Conservation (phyloP, 176 grass and related monocot species). For the Bromus sterilis region DNA sequence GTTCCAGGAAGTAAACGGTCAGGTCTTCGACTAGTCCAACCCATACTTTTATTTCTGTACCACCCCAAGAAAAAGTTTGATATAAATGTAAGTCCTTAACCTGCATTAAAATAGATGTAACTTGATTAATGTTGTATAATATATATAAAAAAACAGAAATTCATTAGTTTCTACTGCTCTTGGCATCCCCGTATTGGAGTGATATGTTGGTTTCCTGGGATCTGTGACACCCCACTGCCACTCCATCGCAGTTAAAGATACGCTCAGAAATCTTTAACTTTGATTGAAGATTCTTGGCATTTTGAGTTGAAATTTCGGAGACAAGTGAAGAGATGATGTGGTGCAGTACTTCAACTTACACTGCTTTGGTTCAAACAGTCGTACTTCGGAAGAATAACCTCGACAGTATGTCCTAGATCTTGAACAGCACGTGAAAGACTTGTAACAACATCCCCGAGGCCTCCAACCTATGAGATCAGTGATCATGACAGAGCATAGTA, state of each 20-base stretch:
- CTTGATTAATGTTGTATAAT: background rate
- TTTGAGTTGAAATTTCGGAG: background rate
- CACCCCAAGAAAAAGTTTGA: slow-evolving; percentile 48
- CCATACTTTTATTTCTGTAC: slow-evolving; percentile 87
- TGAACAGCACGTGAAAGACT: slow-evolving; percentile 95
- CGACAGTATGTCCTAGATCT: slow-evolving; percentile 85
- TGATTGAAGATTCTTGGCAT: background rate
- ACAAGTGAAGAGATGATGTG: background rate
- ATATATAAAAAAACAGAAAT: background rate
- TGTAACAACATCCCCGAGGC: slow-evolving; percentile 91
- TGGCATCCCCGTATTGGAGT: background rate
- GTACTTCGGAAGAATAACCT: slow-evolving; percentile 90
- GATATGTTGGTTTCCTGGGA: background rate
- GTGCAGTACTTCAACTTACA: slow-evolving; percentile 51
- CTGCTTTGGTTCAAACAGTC: slow-evolving; percentile 65
- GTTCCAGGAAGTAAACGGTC: slow-evolving; percentile 88
- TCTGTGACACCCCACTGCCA: background rate
- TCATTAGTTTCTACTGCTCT: background rate
- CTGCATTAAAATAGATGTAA: slow-evolving; percentile 36
- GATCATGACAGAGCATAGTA: background rate
- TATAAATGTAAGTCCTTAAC: slow-evolving; percentile 57
- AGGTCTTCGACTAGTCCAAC: slow-evolving; percentile 65
- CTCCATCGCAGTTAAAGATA: background rate
- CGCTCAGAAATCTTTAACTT: background rate
- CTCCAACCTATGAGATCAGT: slow-evolving; percentile 62